Base-by-base conservation (phyloP, 179 eudicot genomes). In the Camellia oleifera region DNA sequence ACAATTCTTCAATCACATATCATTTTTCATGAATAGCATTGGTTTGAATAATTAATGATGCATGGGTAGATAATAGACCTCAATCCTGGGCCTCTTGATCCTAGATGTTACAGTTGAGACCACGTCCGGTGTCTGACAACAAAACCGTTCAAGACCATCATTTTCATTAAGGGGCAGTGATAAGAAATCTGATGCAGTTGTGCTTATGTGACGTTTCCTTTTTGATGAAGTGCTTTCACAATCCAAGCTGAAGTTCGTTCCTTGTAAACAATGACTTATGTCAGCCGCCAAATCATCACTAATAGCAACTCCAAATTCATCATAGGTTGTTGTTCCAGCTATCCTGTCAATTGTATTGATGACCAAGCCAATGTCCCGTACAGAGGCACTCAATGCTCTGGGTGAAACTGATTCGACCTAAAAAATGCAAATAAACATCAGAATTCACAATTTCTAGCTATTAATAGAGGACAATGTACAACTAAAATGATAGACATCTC, bases 331-430 rank as follows among this genome's bases (percentile, higher is more conserved):
- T 26, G 70, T 23, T 6, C 68, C 70, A 14, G 70, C 69, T 46
- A 76, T 15, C 14, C 23, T 7, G 53, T 62, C 79, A 40, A 20
- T 45, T 45, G 52, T 64, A 23, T 17, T 10, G n/a, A 65, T 44
- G 71, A 77, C 48, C 4, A 46, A 17, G 18, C 32, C 14, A 10
- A 65, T 77, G 5, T 77, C 79, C 13, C 40, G 46, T 45, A 52
- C 14, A 77, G 79, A 18, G 17, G 79, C 45, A 15, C 11, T n/a
- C 18, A 77, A 26, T 26, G 72, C 79, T 48, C n/a, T 15, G 15
- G 26, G 8, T 9, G 79, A 65, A 18, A 67, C 17, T 64, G 70
- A 46, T 64, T 63, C 18, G 5, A 77, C 72, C 79, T 77, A 66
- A 50, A 77, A 63, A 52, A 7, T 48, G 57, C 44, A 20, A 52